These are phyloP conservation scores for Lignosus rhinocerotis DNA, from an alignment of 1,284 basidiomycete genomes.

Conservation along the genomic window DNA sequence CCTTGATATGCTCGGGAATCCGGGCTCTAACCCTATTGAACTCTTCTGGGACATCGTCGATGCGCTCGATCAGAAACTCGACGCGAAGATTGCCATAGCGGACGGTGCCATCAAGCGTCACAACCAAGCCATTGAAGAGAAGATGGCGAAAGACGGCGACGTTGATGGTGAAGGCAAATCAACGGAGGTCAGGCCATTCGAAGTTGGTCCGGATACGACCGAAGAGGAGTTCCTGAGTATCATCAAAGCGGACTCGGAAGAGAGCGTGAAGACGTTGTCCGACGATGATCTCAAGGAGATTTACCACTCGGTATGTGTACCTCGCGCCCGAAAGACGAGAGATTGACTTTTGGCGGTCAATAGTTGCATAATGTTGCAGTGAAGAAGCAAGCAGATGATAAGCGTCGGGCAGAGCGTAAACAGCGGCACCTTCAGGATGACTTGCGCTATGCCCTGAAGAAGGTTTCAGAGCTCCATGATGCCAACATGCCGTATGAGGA, in stretches of 20 bases:
- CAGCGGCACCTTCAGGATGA: conserved; percentile 92
- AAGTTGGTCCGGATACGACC: conserved; percentile 56
- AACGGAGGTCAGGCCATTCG: conserved; percentile 40
- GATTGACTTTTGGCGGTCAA: conserved; percentile 8
- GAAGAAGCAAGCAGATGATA: conserved; percentile 80
- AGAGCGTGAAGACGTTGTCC: conserved; percentile 47
- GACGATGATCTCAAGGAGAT: conserved; percentile 61
- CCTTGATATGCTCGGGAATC: conserved; percentile 81
- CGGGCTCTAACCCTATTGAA: conserved; percentile 92
- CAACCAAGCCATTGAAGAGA: conserved; percentile 36
- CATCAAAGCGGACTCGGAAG: conserved; percentile 54
- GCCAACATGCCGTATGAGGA: conserved; percentile 76
- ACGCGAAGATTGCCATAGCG: conserved; percentile 67
- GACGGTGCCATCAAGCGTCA: conserved; percentile 59
- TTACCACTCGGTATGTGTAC: conserved; percentile 61
- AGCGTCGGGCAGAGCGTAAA: conserved; percentile 77
- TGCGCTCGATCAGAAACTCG: conserved; percentile 81
- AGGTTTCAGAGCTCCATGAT: conserved; percentile 80
- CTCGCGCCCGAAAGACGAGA: not conserved
- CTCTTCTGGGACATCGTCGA: conserved; percentile 96
- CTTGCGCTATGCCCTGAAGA: conserved; percentile 92
- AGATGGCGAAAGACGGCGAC: conserved; percentile 36
- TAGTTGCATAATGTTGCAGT: conserved; percentile 73
- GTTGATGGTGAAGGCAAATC: conserved; percentile 35
- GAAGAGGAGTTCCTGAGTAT: conserved; percentile 61